phyloP scores from a whole-genome alignment of 164 flowering plant species.

The Dillenia suffruticosa region DNA sequence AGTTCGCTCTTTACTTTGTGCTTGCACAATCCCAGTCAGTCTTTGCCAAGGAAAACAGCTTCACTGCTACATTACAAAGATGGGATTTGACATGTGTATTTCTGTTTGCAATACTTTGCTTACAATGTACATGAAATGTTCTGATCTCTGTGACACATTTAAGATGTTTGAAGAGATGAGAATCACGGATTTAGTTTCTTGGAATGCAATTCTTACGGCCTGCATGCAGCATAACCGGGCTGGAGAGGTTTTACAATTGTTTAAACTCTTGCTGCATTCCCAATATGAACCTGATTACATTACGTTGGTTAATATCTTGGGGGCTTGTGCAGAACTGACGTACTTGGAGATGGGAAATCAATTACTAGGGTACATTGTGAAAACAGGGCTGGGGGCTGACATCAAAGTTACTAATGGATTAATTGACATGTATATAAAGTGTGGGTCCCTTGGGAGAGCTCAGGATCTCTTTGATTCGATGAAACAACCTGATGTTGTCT shows the following conservation, averaged over 20 bases:
- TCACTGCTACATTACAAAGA: conserved; percentile 45
- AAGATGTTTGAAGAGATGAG: conserved; percentile 36
- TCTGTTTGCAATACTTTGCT: conserved; percentile 50
- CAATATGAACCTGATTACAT: conserved; percentile 39
- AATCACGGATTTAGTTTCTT: conserved; percentile 46
- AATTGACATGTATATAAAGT: conserved; percentile 66
- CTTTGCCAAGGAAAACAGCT: conserved; percentile 45
- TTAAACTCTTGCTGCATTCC: conserved; percentile 37
- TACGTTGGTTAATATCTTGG: conserved; percentile 31
- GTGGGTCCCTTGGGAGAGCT: conserved; percentile 47
- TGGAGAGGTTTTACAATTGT: conserved; percentile 36
- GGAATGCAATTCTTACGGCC: conserved; percentile 65
- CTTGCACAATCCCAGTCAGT: conserved; percentile 25
- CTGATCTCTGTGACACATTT: conserved; percentile 31
- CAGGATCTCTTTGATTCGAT: conserved; percentile 34
- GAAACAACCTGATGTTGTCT: conserved; percentile 47
- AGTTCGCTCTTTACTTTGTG: conserved; percentile 50
- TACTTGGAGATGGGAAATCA: conserved; percentile 50
- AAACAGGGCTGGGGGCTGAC: conserved; percentile 37
- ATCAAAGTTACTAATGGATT: conserved; percentile 40
- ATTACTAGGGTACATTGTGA: conserved; percentile 36
- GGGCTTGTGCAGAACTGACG: conserved; percentile 47
- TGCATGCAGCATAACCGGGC: conserved; percentile 43
- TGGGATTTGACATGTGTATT: conserved; percentile 31
- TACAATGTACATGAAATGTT: conserved; percentile 62